These are phyloP conservation scores for Silene vulgaris DNA, from an alignment of 179 eudicot species.

Conservation along the genomic window DNA sequence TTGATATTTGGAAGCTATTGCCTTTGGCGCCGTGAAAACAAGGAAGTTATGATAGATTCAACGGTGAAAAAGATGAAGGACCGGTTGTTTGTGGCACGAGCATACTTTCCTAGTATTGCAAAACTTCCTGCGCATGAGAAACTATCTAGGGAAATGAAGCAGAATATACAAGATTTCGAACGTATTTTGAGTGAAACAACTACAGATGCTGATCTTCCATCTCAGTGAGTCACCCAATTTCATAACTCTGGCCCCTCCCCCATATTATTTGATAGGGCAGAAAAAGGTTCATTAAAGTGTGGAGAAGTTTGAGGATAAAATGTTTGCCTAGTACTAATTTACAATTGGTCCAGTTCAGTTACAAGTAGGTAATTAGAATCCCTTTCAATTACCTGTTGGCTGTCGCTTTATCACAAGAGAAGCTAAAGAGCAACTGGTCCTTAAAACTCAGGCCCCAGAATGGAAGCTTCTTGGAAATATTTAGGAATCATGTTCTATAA, in stretches of 20 bases:
- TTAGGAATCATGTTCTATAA: not conserved
- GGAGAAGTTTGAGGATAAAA: not conserved
- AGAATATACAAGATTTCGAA: slow-evolving; percentile 94
- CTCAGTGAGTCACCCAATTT: slow-evolving; percentile 48
- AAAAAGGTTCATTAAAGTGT: not conserved
- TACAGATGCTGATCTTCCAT: slow-evolving; percentile 83
- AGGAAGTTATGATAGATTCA: slow-evolving; percentile 67
- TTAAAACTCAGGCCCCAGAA: not conserved
- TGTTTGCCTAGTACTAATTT: slow-evolving; percentile 13
- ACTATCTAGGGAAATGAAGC: slow-evolving; percentile 69
- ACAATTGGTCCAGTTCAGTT: not conserved
- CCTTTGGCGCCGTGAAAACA: slow-evolving; percentile 70
- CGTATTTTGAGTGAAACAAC: slow-evolving; percentile 75
- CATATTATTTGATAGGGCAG: not conserved
- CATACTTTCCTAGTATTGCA: slow-evolving; percentile 93
- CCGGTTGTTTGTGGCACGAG: slow-evolving; percentile 80
- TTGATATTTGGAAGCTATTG: slow-evolving; percentile 85
- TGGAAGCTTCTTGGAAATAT: not conserved
- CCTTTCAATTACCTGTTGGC: not conserved
- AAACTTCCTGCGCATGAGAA: slow-evolving; percentile 74
- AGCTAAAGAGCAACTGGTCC: not conserved
- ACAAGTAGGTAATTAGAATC: slow-evolving; percentile 10
- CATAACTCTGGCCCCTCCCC: not conserved
- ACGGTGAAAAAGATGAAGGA: slow-evolving; percentile 81
- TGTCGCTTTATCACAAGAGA: not conserved